Evolutionary conservation across 148 eudicot genomes (phyloP).

Genomic region (Fallopia convolvulus): DNA sequence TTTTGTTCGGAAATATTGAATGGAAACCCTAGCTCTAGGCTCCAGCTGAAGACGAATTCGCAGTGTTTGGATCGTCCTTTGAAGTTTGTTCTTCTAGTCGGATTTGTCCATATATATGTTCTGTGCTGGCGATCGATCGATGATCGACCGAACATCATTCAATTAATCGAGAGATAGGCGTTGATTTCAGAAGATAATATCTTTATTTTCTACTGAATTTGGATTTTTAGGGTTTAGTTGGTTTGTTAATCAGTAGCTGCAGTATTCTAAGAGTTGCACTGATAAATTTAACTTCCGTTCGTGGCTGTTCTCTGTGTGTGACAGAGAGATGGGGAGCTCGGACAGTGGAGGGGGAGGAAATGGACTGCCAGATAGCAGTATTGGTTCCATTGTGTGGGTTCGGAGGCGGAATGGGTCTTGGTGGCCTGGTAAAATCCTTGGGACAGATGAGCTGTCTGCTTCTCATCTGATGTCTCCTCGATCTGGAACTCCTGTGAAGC

Average conservation of each 20-base stretch:
- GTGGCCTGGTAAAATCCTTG: conserved; percentile 95
- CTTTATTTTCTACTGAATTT: background rate
- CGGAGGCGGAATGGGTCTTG: conserved; percentile 94
- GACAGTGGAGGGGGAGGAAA: conserved; percentile 30
- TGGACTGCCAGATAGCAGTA: conserved; percentile 43
- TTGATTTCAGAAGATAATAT: background rate
- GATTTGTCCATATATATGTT: conserved; percentile 21
- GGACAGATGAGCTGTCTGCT: conserved; percentile 63
- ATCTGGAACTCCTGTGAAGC: conserved; percentile 94
- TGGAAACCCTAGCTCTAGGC: conserved; percentile 53
- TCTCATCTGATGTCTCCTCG: conserved; percentile 86
- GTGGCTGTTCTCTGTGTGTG: background rate
- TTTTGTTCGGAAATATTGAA: conserved; percentile 18
- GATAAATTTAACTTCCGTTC: background rate
- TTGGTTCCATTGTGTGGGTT: conserved; percentile 90
- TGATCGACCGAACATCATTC: background rate
- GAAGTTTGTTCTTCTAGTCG: conserved; percentile 19
- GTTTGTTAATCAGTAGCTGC: background rate
- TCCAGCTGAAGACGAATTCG: conserved; percentile 16
- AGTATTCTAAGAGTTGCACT: background rate
- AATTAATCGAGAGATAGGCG: background rate
- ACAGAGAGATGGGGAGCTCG: conserved; percentile 39
- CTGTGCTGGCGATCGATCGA: conserved; percentile 47
- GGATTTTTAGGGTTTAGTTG: background rate
- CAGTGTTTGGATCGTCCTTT: conserved; percentile 18